These are phyloP conservation scores for Cordyceps pruinosa DNA, from an alignment of 2,329 filamentous ascomycete species.

Conservation along the genomic window DNA sequence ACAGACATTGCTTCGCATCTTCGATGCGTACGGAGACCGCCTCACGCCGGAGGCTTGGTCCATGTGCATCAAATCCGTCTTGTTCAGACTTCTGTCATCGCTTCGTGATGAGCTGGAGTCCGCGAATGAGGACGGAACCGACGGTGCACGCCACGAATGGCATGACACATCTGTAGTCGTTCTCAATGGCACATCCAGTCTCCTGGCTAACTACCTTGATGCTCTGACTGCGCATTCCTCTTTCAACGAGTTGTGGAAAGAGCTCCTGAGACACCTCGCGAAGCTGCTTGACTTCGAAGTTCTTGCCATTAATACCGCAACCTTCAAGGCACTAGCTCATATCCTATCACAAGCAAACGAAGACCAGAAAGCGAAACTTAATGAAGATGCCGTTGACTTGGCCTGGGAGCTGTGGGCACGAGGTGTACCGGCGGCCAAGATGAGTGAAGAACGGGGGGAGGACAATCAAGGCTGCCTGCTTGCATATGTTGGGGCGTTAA, in stretches of 20 bases:
- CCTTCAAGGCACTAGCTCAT: conserved; percentile 59
- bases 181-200: conserved; percentile 62
- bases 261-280: conserved; percentile 63
- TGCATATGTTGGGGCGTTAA: conserved; percentile 72
- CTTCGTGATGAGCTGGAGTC: conserved; percentile 52
- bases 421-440: conserved; percentile 48
- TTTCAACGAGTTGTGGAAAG: conserved; percentile 69
- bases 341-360: conserved; percentile 49
- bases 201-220: conserved; percentile 71
- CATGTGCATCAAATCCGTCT: conserved; percentile 70
- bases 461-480: conserved; percentile 78
- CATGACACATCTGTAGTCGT: conserved; percentile 69
- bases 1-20: conserved; percentile 83
- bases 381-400: conserved; percentile 47
- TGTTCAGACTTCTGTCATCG: conserved; percentile 69
- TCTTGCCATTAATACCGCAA: conserved; percentile 65
- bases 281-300: conserved; percentile 54
- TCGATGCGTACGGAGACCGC: conserved; percentile 82
- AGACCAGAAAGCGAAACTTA: conserved; percentile 37
- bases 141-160: conserved; percentile 52
- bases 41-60: conserved; percentile 75
- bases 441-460: conserved; percentile 29
- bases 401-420: conserved; percentile 66
- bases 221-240: conserved; percentile 58
- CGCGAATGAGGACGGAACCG: conserved; percentile 32